Conservation (phyloP, 148 eudicot genomes). For the Chenopodium album region DNA sequence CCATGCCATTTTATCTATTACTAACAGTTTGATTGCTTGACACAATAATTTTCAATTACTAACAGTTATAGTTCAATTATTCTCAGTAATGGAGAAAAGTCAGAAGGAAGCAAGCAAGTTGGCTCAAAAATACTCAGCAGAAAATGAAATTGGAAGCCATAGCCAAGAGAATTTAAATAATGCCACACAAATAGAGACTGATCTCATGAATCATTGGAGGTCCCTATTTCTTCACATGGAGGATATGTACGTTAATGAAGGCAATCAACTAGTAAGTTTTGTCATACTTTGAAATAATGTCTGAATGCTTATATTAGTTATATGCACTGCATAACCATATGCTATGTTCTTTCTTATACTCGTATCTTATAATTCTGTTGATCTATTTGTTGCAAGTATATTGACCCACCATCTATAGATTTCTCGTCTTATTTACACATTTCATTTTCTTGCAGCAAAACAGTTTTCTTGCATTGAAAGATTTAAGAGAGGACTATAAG, state of each 20-base stretch:
- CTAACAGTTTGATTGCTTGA: not conserved
- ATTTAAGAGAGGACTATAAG: conserved; percentile 62
- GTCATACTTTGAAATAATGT: not conserved
- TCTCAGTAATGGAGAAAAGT: conserved; percentile 59
- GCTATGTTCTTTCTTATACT: not conserved
- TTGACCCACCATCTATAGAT: not conserved
- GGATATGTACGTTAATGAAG: conserved; percentile 46
- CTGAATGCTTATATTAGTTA: not conserved
- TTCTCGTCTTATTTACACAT: not conserved
- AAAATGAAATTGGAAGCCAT: conserved; percentile 30
- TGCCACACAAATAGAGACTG: conserved; percentile 37
- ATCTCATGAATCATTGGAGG: conserved; percentile 68
- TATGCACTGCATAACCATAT: not conserved
- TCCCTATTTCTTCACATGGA: conserved; percentile 73
- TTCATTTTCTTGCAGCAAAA: conserved; percentile 47
- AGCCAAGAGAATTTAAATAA: conserved; percentile 32
- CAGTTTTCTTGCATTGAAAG: conserved; percentile 43
- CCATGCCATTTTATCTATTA: not conserved
- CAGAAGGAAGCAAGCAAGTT: conserved; percentile 67
- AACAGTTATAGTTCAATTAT: not conserved
- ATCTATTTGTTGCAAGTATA: not conserved
- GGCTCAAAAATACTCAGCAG: conserved; percentile 42
- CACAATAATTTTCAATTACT: not conserved
- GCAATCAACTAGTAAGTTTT: conserved; percentile 67
- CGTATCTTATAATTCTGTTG: not conserved